Conservation (phyloP, 139 green algal species). For the Micractinium conductrix region DNA sequence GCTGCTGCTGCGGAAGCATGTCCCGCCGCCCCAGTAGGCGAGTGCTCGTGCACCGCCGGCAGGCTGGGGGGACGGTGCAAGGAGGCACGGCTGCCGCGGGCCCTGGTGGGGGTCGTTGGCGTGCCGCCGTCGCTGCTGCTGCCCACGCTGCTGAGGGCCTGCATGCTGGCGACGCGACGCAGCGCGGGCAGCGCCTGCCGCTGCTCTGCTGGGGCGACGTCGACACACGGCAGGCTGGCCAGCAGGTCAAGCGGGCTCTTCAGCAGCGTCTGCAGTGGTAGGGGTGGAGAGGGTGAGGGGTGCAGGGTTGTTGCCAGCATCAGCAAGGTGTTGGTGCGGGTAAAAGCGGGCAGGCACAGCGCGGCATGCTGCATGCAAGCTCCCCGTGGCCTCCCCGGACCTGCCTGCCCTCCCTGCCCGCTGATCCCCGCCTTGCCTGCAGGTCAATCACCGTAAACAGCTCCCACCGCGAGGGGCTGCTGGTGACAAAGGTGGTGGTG, state of each 20-base stretch:
- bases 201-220: neutral
- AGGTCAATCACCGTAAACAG: constrained; percentile 20
- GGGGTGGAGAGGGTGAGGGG: too few relatives aligned
- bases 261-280: constrained; percentile 25
- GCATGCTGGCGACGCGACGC: constrained; percentile 13
- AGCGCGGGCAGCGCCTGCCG: neutral
- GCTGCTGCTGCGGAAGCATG: neutral
- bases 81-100: neutral
- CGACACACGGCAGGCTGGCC: constrained; percentile 7
- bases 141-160: neutral
- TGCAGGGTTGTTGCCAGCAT: too few relatives aligned
- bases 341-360: too few relatives aligned
- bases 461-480: constrained; percentile 22
- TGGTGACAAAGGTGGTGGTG: neutral
- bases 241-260: constrained; percentile 6
- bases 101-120: too few relatives aligned
- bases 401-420: too few relatives aligned
- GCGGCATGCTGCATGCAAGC: too few relatives aligned
- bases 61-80: neutral
- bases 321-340: too few relatives aligned
- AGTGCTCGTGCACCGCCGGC: constrained; percentile 2
- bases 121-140: neutral
- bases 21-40: neutral
- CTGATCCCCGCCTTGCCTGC: too few relatives aligned
- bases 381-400: too few relatives aligned